A percentile compares a stretch with the other conserved stretches of the same genome.
These are phyloP conservation scores for Globisporangium echinulatum DNA, from an alignment of 352 stramenopile species.

Conservation along the genomic window DNA sequence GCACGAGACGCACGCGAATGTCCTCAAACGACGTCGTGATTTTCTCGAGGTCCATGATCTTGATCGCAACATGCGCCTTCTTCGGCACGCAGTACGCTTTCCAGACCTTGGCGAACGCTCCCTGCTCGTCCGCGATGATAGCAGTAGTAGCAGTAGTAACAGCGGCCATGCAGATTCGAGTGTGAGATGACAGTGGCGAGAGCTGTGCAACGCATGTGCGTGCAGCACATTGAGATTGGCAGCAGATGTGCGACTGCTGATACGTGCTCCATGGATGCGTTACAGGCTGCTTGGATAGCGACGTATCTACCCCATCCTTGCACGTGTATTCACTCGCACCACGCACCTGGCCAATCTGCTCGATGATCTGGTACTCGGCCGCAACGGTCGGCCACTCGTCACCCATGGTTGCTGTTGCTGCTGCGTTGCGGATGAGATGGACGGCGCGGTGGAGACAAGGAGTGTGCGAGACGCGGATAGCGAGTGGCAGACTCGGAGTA, in stretches of 20 bases:
- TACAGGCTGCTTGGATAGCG: too few species aligned
- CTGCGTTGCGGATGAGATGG: too few species aligned
- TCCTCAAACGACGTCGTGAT: slow-evolving; percentile 94
- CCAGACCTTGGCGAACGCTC: slow-evolving; percentile 98
- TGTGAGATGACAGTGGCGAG: neutral
- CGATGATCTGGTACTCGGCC: slow-evolving; percentile 85
- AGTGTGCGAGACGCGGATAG: neutral
- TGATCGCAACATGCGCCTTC: slow-evolving; percentile 92
- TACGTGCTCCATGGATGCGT: too few species aligned
- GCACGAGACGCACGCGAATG: slow-evolving; percentile 51
- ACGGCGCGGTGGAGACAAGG: neutral
- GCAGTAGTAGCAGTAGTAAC: neutral
- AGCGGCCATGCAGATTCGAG: neutral
- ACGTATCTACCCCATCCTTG: neutral
- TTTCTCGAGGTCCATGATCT: slow-evolving; percentile 99
- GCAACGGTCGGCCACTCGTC: slow-evolving; percentile 84
- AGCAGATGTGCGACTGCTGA: too few species aligned
- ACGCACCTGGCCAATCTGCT: slow-evolving; percentile 81
- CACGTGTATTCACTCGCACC: neutral
- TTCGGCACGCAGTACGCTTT: slow-evolving; percentile 90
- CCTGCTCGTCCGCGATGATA: slow-evolving; percentile 36
- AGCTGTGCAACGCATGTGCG: too few species aligned
- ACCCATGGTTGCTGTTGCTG: slow-evolving; percentile 33
- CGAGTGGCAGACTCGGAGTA: too few species aligned
- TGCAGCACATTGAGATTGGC: too few species aligned